Conservation (phyloP, 1,284 basidiomycete species). For the Boletellus deceptivus region DNA sequence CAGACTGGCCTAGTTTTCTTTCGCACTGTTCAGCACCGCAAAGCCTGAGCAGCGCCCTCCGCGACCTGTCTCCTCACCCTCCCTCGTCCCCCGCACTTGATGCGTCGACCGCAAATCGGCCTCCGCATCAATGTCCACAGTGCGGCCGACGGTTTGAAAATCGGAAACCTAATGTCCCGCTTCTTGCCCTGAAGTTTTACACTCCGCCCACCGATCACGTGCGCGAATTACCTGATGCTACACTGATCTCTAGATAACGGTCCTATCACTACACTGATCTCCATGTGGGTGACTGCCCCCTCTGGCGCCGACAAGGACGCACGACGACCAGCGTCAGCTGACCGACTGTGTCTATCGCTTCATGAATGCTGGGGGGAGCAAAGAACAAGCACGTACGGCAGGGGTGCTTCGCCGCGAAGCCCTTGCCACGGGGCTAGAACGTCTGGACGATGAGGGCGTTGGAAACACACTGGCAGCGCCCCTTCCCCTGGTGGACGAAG, state of each 20-base stretch:
- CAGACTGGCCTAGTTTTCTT: background rate
- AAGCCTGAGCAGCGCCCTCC: background rate
- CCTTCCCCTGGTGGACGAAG: constrained; percentile 34
- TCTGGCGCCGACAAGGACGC: background rate
- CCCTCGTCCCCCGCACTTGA: constrained; percentile 26
- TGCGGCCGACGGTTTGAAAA: constrained; percentile 28
- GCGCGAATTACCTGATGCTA: background rate
- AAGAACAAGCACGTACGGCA: constrained; percentile 24
- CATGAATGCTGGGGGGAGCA: constrained; percentile 27
- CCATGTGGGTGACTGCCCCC: background rate
- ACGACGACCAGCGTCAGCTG: constrained; percentile 8
- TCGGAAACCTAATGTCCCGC: constrained; percentile 29
- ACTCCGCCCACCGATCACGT: constrained; percentile 12
- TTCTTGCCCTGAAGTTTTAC: constrained; percentile 31
- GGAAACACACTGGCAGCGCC: constrained; percentile 32
- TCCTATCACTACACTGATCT: background rate
- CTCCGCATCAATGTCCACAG: constrained; percentile 15
- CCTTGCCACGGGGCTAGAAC: constrained; percentile 43
- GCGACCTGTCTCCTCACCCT: background rate
- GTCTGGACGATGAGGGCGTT: constrained; percentile 41
- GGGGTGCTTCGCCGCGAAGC: constrained; percentile 29
- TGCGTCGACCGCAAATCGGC: constrained; percentile 14
- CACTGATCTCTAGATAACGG: constrained; percentile 1
- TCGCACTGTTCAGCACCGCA: background rate
- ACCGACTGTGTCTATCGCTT: constrained; percentile 19